Evolutionary conservation across 371 early-diverging fungal species (phyloP).

Genomic region (Mortierella sp.): DNA sequence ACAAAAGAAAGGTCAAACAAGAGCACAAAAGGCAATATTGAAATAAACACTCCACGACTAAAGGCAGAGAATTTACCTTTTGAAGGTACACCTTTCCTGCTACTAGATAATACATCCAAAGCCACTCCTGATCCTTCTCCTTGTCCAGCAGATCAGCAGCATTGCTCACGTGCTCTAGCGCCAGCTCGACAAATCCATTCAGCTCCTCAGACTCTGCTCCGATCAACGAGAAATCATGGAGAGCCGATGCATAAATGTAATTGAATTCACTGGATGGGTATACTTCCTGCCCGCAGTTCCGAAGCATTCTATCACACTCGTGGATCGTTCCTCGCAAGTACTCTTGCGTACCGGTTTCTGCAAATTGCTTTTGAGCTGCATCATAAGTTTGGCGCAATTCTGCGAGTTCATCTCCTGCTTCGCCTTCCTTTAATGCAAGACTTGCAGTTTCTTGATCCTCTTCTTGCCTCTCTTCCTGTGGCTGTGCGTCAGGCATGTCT

Average conservation of each 20-base stretch:
- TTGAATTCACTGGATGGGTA: constrained; percentile 63
- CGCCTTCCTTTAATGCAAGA: constrained; percentile 39
- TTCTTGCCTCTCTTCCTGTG: background rate
- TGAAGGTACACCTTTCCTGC: constrained; percentile 50
- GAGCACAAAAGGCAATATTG: too few species aligned
- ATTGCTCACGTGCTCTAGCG: constrained; percentile 35
- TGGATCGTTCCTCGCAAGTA: constrained; percentile 71
- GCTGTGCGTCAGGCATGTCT: constrained; percentile 15
- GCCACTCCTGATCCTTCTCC: constrained; percentile 28
- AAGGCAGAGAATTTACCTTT: constrained; percentile 22
- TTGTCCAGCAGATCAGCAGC: constrained; percentile 36
- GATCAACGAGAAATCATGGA: constrained; percentile 61
- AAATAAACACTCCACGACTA: too few species aligned
- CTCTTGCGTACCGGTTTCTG: constrained; percentile 49
- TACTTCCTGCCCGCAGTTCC: constrained; percentile 62
- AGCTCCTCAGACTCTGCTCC: constrained; percentile 45
- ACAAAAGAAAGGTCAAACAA: background rate
- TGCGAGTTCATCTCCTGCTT: constrained; percentile 41
- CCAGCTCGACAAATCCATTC: constrained; percentile 47
- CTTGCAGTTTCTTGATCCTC: constrained; percentile 30
- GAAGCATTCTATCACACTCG: constrained; percentile 72
- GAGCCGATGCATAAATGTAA: constrained; percentile 67
- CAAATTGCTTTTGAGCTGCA: constrained; percentile 55
- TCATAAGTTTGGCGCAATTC: constrained; percentile 54
- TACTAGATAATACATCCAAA: constrained; percentile 49